Conservation (phyloP, 176 grass and related monocot species). For the Guadua angustifolia region DNA sequence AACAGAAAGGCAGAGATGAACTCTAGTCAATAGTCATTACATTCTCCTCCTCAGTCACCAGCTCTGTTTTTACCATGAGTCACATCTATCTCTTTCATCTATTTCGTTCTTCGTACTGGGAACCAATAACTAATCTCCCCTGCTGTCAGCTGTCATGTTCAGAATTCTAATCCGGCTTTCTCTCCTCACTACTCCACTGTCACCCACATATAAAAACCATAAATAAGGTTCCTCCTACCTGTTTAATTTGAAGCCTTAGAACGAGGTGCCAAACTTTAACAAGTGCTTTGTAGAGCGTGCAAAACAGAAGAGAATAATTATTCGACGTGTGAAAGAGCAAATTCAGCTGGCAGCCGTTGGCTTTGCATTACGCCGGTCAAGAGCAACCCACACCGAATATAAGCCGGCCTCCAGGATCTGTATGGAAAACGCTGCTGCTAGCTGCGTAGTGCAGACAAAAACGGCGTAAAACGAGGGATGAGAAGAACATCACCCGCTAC, state of each 20-base stretch:
- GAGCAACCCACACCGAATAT: not conserved
- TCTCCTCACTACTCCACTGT: not conserved
- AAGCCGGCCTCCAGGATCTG: not conserved
- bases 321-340: not conserved
- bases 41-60: not conserved
- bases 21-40: not conserved
- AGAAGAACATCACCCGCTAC: not conserved
- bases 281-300: not conserved
- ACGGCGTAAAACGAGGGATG: not conserved
- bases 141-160: not conserved
- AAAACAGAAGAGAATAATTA: not conserved
- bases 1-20: too few species aligned
- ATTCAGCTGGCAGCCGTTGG: too few species aligned
- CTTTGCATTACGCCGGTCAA: not conserved
- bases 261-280: not conserved
- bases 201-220: not conserved
- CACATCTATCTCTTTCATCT: not conserved
- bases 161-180: not conserved
- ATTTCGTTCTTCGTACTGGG: not conserved
- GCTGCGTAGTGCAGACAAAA: not conserved
- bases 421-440: not conserved
- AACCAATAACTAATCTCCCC: not conserved
- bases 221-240: not conserved
- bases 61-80: not conserved
- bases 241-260: not conserved